These are phyloP conservation scores for Alnus rubra DNA, from an alignment of 306 rosid species.

Conservation along the genomic window DNA sequence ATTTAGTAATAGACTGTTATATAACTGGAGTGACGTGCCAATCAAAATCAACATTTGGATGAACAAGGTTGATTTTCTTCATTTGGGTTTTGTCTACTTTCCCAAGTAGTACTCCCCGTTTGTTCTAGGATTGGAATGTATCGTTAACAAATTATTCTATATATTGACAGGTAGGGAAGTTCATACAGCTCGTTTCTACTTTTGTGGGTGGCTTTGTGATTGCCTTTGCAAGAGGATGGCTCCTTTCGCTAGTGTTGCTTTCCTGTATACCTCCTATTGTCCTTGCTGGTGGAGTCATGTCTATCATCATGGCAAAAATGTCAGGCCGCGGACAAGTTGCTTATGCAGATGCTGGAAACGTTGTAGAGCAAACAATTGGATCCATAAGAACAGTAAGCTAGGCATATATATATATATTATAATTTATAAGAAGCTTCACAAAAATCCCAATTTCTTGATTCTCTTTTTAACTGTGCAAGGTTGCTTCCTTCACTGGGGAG, in stretches of 20 bases:
- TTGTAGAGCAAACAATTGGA: conserved; percentile 84
- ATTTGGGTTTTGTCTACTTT: neutral
- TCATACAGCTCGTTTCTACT: conserved; percentile 64
- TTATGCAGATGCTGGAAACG: conserved; percentile 83
- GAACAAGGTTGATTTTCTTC: too few relatives aligned
- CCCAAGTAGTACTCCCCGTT: neutral
- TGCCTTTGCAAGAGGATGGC: conserved; percentile 75
- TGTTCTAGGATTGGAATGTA: conserved; percentile 3
- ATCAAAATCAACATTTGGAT: too few relatives aligned
- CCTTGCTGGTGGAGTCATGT: conserved; percentile 46
- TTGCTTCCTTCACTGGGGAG: conserved; percentile 91
- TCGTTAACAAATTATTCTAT: neutral
- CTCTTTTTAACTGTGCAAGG: conserved; percentile 40
- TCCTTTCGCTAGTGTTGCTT: conserved; percentile 58
- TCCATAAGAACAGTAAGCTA: conserved; percentile 79
- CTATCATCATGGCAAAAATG: conserved; percentile 53
- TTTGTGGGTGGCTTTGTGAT: conserved; percentile 72
- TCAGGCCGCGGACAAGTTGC: conserved; percentile 76
- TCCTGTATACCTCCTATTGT: conserved; percentile 61
- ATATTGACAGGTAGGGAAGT: conserved; percentile 76
- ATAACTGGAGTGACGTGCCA: too few relatives aligned
- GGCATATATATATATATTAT: too few relatives aligned
- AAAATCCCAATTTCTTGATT: conserved; percentile 9
- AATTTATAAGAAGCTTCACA: neutral
- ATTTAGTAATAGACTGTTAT: too few relatives aligned